Percentiles rank a stretch among this genome's conserved stretches.
Conservation (phyloP, 2,329 filamentous ascomycete genomes). For the Scleromitrula shiraiana region DNA sequence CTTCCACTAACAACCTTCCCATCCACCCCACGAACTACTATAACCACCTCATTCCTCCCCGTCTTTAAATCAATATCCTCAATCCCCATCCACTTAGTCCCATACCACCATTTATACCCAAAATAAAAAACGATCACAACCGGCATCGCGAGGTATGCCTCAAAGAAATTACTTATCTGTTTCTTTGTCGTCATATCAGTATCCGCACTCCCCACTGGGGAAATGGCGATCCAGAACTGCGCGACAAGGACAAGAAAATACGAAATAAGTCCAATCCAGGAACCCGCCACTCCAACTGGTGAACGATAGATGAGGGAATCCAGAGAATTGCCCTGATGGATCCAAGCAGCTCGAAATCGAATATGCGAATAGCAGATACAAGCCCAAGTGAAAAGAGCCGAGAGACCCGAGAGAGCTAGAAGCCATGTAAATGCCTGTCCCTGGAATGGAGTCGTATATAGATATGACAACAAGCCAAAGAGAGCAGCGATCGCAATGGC, state of each 20-base stretch:
- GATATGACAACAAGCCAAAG: conserved; percentile 68
- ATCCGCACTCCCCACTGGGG: conserved; percentile 56
- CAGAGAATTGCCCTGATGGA: conserved; percentile 48
- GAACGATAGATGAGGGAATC: conserved; percentile 58
- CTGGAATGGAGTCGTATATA: conserved; percentile 52
- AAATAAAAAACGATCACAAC: conserved; percentile 61
- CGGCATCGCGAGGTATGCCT: conserved; percentile 61
- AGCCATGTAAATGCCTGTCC: conserved; percentile 70
- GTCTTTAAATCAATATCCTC: conserved; percentile 80
- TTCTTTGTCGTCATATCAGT: conserved; percentile 33
- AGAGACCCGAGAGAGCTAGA: conserved; percentile 63
- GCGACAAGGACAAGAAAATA: conserved; percentile 36
- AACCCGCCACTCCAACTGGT: conserved; percentile 51
- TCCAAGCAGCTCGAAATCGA: conserved; percentile 77
- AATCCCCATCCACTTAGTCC: conserved; percentile 57
- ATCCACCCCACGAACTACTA: too few species aligned
- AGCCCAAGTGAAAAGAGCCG: conserved; percentile 69
- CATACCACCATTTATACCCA: conserved; percentile 69
- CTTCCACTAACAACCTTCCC: too few species aligned
- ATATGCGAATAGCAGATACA: conserved; percentile 85
- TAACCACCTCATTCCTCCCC: conserved; percentile 68
- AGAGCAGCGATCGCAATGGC: conserved; percentile 58
- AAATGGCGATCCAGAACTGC: conserved; percentile 73
- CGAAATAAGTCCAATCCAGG: conserved; percentile 51
- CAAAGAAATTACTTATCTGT: conserved; percentile 61